Evolutionary conservation across 1,139 yeast species (phyloP).

Genomic region (Yamadazyma friedrichii): DNA sequence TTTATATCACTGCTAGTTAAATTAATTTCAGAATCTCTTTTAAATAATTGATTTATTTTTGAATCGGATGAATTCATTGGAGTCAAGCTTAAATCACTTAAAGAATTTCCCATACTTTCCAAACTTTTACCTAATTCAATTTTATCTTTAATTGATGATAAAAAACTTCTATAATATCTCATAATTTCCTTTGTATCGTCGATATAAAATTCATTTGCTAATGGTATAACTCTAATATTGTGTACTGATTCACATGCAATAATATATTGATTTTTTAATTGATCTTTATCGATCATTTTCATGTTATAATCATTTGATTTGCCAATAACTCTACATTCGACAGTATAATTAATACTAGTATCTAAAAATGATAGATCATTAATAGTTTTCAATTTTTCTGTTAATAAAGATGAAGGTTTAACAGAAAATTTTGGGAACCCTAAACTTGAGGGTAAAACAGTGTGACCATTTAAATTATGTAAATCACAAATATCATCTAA

Average conservation of each 20-base stretch:
- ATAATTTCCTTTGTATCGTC: slow-evolving; percentile 22
- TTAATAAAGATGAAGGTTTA: slow-evolving; percentile 24
- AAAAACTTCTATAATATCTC: slow-evolving; percentile 38
- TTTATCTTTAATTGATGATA: slow-evolving; percentile 29
- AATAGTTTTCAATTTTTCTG: slow-evolving; percentile 19
- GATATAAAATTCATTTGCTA: slow-evolving; percentile 21
- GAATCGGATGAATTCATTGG: slow-evolving; percentile 19
- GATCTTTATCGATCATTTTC: slow-evolving; percentile 6
- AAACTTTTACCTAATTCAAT: slow-evolving; percentile 29
- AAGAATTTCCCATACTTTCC: slow-evolving; percentile 11
- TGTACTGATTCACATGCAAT: slow-evolving; percentile 34
- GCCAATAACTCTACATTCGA: slow-evolving; percentile 45
- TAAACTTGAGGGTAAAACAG: slow-evolving; percentile 38
- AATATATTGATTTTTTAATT: slow-evolving; percentile 32
- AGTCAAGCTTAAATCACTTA: slow-evolving; percentile 12
- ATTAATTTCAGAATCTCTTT: slow-evolving; percentile 13
- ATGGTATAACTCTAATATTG: slow-evolving; percentile 40
- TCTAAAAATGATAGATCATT: slow-evolving; percentile 42
- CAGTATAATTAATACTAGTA: slow-evolving; percentile 36
- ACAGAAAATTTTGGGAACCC: slow-evolving; percentile 29
- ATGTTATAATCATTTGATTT: slow-evolving; percentile 35
- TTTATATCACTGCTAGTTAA: slow-evolving; percentile 15
- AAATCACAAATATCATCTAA: slow-evolving; percentile 41
- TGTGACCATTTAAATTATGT: slow-evolving; percentile 36
- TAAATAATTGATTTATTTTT: slow-evolving; percentile 37